These are phyloP conservation scores for Erysimum cheiranthoides DNA, from an alignment of 345 rosid species.

Conservation along the genomic window DNA sequence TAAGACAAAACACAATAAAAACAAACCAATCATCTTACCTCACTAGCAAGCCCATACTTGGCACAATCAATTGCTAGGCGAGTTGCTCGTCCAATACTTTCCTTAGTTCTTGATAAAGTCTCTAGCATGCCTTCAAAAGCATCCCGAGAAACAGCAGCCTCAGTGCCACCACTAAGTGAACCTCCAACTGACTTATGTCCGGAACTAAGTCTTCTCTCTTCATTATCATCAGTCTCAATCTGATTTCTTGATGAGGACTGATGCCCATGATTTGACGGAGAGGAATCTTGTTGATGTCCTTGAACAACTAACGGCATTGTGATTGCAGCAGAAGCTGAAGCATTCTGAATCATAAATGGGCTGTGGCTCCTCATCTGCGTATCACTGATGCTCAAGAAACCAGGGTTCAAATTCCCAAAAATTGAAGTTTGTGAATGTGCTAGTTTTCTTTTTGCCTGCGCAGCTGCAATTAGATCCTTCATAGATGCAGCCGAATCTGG, in stretches of 20 bases:
- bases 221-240: conserved; percentile 66
- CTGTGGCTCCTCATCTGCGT: conserved; percentile 61
- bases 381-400: conserved; percentile 53
- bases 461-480: conserved; percentile 98
- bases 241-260: conserved; percentile 55
- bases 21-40: conserved; percentile 58
- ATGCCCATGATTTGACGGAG: conserved; percentile 66
- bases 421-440: conserved; percentile 70
- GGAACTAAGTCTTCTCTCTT: conserved; percentile 79
- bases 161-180: conserved; percentile 89
- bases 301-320: conserved; percentile 52
- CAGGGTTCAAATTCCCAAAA: conserved; percentile 50
- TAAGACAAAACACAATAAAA: conserved; percentile 27
- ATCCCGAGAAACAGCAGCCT: conserved; percentile 97
- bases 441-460: conserved; percentile 89
- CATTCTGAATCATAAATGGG: conserved; percentile 58
- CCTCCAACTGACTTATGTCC: conserved; percentile 70
- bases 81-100: conserved; percentile 98
- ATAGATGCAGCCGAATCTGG: conserved; percentile 72
- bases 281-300: conserved; percentile 54
- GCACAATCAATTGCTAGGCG: conserved; percentile 99
- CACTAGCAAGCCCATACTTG: conserved; percentile 92
- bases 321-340: conserved; percentile 53
- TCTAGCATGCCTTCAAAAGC: conserved; percentile 99
- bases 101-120: conserved; percentile 97